Conservation (phyloP, 306 rosid species). For the Quillaja saponaria region DNA sequence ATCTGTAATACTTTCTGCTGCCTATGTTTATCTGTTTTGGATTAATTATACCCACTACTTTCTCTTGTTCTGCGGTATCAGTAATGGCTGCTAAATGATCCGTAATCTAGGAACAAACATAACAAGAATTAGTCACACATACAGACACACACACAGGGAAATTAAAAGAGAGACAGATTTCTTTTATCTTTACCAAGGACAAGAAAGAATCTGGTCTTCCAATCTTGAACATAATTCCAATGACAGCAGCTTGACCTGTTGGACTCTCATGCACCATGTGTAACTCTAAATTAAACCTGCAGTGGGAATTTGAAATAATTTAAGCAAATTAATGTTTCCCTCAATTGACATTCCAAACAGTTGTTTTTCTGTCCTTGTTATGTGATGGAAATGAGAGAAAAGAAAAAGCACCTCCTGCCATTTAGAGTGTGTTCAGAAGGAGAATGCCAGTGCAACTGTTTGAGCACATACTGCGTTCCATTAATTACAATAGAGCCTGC, state of each 20-base stretch:
- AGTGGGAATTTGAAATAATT: neutral
- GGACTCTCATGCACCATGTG: conserved; percentile 65
- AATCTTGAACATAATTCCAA: conserved; percentile 52
- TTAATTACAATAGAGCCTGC: conserved; percentile 55
- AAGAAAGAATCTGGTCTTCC: conserved; percentile 57
- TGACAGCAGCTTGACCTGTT: conserved; percentile 48
- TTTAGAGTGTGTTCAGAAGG: conserved; percentile 74
- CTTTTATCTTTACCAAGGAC: conserved; percentile 40
- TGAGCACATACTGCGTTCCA: conserved; percentile 46
- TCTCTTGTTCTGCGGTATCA: conserved; percentile 8
- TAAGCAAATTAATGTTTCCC: neutral
- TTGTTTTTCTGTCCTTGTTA: neutral
- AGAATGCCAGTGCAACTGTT: conserved; percentile 80
- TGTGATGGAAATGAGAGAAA: neutral
- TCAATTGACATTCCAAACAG: neutral
- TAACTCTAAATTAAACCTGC: conserved; percentile 55
- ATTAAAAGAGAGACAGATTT: too few species aligned
- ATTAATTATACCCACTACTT: conserved; percentile 36
- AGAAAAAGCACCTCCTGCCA: conserved; percentile 39
- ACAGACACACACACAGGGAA: neutral
- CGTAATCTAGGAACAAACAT: conserved; percentile 34
- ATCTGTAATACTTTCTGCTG: conserved; percentile 50
- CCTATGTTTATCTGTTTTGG: conserved; percentile 37
- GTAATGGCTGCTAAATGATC: conserved; percentile 36
- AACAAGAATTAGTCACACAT: neutral